These are phyloP conservation scores for Alternaria arbusti DNA, from an alignment of 2,329 filamentous ascomycete species.

Conservation along the genomic window DNA sequence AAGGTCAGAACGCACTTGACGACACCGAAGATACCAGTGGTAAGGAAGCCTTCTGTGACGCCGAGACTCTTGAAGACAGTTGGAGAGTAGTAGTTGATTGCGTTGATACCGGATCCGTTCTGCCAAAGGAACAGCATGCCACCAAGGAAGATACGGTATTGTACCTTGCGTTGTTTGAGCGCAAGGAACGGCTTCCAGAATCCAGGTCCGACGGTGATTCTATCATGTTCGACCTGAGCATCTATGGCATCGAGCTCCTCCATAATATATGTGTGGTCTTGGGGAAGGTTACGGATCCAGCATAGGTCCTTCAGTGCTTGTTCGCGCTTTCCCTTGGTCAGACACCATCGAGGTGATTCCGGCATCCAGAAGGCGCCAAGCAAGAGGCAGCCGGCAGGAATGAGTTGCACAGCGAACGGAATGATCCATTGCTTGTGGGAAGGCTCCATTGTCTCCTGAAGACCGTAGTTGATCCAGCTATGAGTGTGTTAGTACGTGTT, in stretches of 20 bases:
- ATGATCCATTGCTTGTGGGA: slow-evolving; percentile 56
- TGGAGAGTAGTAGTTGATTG: slow-evolving; percentile 76
- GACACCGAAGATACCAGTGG: slow-evolving; percentile 59
- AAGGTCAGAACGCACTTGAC: slow-evolving; percentile 70
- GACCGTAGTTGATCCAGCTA: slow-evolving; percentile 53
- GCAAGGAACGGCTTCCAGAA: slow-evolving; percentile 67
- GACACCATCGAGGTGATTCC: slow-evolving; percentile 54
- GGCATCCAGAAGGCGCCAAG: slow-evolving; percentile 52
- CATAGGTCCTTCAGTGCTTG: slow-evolving; percentile 55
- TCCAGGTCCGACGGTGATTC: slow-evolving; percentile 68
- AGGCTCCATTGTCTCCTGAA: slow-evolving; percentile 52
- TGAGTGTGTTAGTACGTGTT: slow-evolving; percentile 32
- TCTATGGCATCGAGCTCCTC: slow-evolving; percentile 77
- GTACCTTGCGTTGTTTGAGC: slow-evolving; percentile 57
- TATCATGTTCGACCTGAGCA: slow-evolving; percentile 69
- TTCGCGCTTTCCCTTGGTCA: slow-evolving; percentile 50
- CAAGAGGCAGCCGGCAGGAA: slow-evolving; percentile 67
- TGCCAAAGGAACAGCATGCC: slow-evolving; percentile 81
- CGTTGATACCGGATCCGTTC: slow-evolving; percentile 71
- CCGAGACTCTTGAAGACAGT: slow-evolving; percentile 72
- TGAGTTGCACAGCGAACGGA: slow-evolving; percentile 68
- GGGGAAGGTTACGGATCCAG: slow-evolving; percentile 68
- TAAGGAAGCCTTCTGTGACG: slow-evolving; percentile 67
- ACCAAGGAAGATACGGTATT: slow-evolving; percentile 76
- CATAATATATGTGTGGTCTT: slow-evolving; percentile 69